phyloP scores from a whole-genome alignment of 73 alveolate genomes.

The Blepharisma japonicum region DNA sequence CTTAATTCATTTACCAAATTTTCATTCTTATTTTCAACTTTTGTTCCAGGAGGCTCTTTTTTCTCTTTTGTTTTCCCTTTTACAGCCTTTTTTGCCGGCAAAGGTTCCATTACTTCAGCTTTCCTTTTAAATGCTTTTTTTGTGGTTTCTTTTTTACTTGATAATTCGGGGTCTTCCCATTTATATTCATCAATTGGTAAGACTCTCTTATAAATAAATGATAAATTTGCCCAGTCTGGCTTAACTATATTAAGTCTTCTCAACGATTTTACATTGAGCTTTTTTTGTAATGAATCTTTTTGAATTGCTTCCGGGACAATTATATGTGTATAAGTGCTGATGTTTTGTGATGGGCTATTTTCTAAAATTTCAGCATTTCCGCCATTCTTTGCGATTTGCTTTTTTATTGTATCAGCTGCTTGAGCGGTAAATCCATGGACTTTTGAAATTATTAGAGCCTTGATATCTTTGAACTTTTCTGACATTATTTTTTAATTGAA shows the following conservation, averaged over 20 bases:
- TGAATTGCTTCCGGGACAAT: neutral
- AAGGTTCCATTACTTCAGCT: neutral
- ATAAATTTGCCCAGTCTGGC: neutral
- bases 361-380: constrained; percentile 14
- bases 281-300: neutral
- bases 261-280: neutral
- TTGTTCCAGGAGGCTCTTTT: neutral
- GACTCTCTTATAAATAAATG: neutral
- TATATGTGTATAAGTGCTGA: neutral
- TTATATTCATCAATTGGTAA: neutral
- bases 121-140: neutral
- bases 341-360: neutral
- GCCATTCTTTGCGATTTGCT: neutral
- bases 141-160: neutral
- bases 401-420: neutral
- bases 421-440: neutral
- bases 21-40: constrained; percentile 3
- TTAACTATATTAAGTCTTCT: neutral
- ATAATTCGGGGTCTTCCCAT: neutral
- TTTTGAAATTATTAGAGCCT: neutral
- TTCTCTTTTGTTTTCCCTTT: neutral
- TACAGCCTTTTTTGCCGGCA: no score
- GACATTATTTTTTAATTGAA: no score
- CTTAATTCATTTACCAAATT: constrained; percentile 46
- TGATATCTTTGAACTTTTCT: neutral